These are phyloP conservation scores for Colletotrichum gigasporum DNA, from an alignment of 2,329 filamentous ascomycete species.

Conservation along the genomic window DNA sequence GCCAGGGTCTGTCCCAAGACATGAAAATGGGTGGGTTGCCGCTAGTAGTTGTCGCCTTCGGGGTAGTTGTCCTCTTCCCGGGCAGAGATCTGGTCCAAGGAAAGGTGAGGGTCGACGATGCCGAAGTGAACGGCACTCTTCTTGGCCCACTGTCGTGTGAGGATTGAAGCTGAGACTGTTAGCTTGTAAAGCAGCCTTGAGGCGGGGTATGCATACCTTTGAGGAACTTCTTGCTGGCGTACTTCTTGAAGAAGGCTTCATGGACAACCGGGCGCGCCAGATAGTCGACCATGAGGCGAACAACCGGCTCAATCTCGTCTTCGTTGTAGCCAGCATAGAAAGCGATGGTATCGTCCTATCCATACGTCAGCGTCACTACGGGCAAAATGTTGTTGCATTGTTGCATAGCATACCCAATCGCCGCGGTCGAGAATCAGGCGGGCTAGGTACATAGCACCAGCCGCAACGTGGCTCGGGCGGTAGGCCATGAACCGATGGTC, in stretches of 20 bases:
- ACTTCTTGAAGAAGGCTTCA: constrained; percentile 99
- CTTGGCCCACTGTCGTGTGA: constrained; percentile 94
- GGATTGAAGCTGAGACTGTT: constrained; percentile 76
- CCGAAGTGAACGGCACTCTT: constrained; percentile 71
- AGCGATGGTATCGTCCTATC: constrained; percentile 81
- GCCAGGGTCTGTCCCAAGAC: constrained; percentile 31
- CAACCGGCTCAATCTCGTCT: constrained; percentile 90
- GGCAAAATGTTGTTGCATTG: background rate
- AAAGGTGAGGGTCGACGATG: constrained; percentile 58
- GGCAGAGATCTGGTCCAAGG: constrained; percentile 57
- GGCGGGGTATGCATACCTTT: constrained; percentile 75
- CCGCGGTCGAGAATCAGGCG: constrained; percentile 91
- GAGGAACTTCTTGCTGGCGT: constrained; percentile 98
- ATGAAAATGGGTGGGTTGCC: constrained; percentile 21
- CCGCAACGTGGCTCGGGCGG: constrained; percentile 89
- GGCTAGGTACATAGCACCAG: constrained; percentile 93
- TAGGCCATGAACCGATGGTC: constrained; percentile 94
- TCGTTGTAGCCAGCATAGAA: constrained; percentile 96
- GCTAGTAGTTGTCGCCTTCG: constrained; percentile 39
- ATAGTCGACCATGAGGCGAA: constrained; percentile 96
- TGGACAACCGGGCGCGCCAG: constrained; percentile 89
- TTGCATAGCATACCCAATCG: constrained; percentile 86
- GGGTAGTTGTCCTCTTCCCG: constrained; percentile 38
- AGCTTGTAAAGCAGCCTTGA: constrained; percentile 35
- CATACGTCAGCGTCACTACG: constrained; percentile 40